Conservation (phyloP, 2,329 filamentous ascomycete species). For the Pestalotiopsis sp. region DNA sequence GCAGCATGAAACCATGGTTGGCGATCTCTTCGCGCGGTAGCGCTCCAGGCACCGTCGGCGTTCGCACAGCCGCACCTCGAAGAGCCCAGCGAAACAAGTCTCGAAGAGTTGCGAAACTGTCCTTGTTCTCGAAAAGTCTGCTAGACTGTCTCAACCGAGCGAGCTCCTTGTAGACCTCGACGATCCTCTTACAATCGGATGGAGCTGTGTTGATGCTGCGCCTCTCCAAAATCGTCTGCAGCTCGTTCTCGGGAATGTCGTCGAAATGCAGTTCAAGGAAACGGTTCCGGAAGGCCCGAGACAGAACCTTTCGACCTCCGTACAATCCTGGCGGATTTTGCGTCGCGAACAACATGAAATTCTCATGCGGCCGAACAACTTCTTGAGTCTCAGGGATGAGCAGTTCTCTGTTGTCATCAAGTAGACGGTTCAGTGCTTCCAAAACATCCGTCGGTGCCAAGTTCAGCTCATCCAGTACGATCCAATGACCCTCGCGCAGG, state of each 20-base stretch:
- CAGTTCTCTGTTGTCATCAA: slow-evolving; percentile 96
- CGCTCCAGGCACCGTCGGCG: slow-evolving; percentile 13
- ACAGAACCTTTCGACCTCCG: slow-evolving; percentile 90
- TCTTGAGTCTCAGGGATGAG: slow-evolving; percentile 97
- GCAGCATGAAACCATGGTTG: slow-evolving; percentile 91
- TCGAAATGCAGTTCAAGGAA: slow-evolving; percentile 98
- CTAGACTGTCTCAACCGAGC: slow-evolving; percentile 88
- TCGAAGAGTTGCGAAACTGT: slow-evolving; percentile 93
- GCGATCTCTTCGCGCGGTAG: slow-evolving; percentile 75
- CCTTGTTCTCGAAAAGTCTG: slow-evolving; percentile 93
- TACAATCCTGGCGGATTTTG: slow-evolving; percentile 97
- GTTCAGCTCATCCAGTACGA: slow-evolving; percentile 96
- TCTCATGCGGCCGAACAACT: slow-evolving; percentile 84
- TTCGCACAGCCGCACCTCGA: slow-evolving; percentile 73
- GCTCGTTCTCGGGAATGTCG: slow-evolving; percentile 92
- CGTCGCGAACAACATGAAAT: slow-evolving; percentile 97
- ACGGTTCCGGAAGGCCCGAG: slow-evolving; percentile 91
- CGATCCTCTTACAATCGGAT: slow-evolving; percentile 88
- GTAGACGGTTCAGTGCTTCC: slow-evolving; percentile 89
- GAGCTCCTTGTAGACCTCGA: slow-evolving; percentile 90
- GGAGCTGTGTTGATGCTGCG: slow-evolving; percentile 85
- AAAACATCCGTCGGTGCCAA: slow-evolving; percentile 95
- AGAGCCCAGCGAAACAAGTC: slow-evolving; percentile 96
- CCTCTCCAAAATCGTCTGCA: slow-evolving; percentile 88
- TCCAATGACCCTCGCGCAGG: slow-evolving; percentile 92